phyloP scores from a whole-genome alignment of 441 rosid genomes.

The Populus tomentosa region DNA sequence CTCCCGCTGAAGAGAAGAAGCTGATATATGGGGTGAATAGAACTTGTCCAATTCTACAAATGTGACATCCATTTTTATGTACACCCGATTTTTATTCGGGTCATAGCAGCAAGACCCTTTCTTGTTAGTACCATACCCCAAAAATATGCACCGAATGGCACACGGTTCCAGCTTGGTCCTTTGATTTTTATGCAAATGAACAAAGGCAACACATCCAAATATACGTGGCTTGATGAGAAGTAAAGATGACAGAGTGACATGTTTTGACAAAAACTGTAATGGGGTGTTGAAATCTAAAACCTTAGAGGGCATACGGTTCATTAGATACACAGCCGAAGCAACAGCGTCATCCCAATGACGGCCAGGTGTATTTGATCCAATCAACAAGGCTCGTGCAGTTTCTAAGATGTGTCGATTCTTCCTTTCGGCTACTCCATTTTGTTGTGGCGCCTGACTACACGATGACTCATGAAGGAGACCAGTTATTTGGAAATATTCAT shows the following conservation, averaged over 20 bases:
- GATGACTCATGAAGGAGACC: not conserved
- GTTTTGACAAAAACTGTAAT: not conserved
- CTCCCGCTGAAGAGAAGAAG: not conserved
- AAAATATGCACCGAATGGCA: not conserved
- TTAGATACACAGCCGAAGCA: not conserved
- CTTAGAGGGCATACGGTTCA: not conserved
- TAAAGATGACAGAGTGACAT: not conserved
- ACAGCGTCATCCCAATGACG: not conserved
- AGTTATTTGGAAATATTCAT: not conserved
- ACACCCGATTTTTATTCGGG: not conserved
- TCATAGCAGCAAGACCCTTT: not conserved
- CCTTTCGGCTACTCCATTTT: not conserved
- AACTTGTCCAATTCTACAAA: not conserved
- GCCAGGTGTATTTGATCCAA: not conserved
- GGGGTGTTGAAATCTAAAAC: not conserved
- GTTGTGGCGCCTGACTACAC: not conserved
- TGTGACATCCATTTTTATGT: not conserved
- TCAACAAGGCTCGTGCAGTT: not conserved
- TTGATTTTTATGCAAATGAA: not conserved
- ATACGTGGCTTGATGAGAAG: not conserved
- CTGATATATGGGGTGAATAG: not conserved
- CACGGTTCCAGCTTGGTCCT: not conserved
- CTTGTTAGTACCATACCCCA: not conserved
- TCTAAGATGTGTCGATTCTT: not conserved
- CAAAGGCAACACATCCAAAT: not conserved